These are phyloP conservation scores for Saccharomyces hybrid DNA, from an alignment of 1,139 yeast species.

Conservation along the genomic window DNA sequence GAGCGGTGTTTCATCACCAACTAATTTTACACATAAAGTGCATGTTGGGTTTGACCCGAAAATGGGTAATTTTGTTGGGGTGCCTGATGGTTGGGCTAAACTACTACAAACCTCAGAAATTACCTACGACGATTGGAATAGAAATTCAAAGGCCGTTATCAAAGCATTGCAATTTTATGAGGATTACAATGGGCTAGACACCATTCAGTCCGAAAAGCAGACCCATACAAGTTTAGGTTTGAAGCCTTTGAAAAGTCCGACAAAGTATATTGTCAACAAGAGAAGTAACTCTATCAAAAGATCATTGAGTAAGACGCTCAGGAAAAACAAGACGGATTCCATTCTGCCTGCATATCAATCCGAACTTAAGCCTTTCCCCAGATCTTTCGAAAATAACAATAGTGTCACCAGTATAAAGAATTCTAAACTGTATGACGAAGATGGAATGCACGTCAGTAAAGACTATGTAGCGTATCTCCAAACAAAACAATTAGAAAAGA, in stretches of 20 bases:
- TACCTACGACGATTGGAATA: slow-evolving; percentile 72
- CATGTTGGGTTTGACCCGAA: slow-evolving; percentile 55
- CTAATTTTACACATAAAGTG: slow-evolving; percentile 64
- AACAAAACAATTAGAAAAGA: background rate
- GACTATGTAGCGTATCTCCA: background rate
- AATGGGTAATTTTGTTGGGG: slow-evolving; percentile 62
- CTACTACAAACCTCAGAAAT: slow-evolving; percentile 65
- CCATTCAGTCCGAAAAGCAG: background rate
- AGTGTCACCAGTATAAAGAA: background rate
- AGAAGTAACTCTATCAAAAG: background rate
- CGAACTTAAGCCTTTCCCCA: background rate
- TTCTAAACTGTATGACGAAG: background rate
- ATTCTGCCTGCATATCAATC: background rate
- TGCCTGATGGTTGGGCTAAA: slow-evolving; percentile 70
- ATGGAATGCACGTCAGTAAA: background rate
- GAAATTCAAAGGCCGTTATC: slow-evolving; percentile 73
- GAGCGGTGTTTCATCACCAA: slow-evolving; percentile 66
- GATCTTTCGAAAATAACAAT: background rate
- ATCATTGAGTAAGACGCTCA: background rate
- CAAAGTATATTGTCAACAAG: background rate
- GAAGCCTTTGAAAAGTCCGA: background rate
- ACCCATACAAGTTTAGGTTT: background rate
- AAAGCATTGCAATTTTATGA: slow-evolving; percentile 82
- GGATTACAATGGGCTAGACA: slow-evolving; percentile 28
- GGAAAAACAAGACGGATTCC: background rate